Evolutionary conservation across 352 stramenopile genomes (phyloP).

Genomic region (Phytophthora tubulina): DNA sequence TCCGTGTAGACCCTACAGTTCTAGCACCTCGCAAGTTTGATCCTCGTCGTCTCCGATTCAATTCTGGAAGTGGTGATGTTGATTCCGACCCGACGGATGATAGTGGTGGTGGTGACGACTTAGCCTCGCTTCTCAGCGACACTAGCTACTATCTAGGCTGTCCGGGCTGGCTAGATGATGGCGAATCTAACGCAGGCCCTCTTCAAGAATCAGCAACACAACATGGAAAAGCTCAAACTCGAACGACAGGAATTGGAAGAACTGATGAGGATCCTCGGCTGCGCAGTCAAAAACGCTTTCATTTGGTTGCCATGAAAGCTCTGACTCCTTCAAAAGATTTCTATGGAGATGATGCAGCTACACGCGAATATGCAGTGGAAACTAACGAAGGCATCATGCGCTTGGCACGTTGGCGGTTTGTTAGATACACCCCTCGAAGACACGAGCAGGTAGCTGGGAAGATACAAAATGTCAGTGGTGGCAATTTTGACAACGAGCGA

Average conservation of each 20-base stretch:
- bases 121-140: constrained; percentile 58
- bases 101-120: constrained; percentile 36
- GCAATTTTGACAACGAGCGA: constrained; percentile 3
- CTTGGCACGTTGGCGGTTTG: constrained; percentile 65
- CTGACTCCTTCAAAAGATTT: constrained; percentile 49
- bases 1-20: constrained; percentile 48
- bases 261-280: neutral
- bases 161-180: constrained; percentile 54
- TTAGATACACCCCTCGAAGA: constrained; percentile 20
- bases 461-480: neutral
- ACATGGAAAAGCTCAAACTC: neutral
- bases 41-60: constrained; percentile 1
- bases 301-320: constrained; percentile 70
- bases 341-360: constrained; percentile 72
- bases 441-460: constrained; percentile 19
- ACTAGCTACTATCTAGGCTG: constrained; percentile 70
- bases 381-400: constrained; percentile 65
- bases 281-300: constrained; percentile 42
- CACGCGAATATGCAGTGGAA: constrained; percentile 68
- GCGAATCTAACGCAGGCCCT: constrained; percentile 6
- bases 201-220: neutral
- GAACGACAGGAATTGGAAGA: neutral
- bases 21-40: constrained; percentile 27
- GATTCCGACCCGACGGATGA: constrained; percentile 14
- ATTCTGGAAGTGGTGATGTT: neutral